These are phyloP conservation scores for Ophiorrhiza pumila DNA, from an alignment of 257 asterid species.

Conservation along the genomic window DNA sequence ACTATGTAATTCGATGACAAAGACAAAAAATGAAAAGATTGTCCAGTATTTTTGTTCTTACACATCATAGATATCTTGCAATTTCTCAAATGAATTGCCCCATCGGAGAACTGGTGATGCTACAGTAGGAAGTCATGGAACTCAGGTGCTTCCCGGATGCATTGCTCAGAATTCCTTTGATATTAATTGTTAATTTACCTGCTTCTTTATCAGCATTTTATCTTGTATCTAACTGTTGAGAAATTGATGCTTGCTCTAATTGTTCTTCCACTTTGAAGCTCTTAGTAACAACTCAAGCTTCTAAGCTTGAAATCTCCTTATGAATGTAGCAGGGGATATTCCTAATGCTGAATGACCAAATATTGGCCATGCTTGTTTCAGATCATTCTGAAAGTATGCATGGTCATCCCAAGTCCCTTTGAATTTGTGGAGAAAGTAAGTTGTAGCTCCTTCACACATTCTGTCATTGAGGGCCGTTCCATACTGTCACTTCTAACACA, in stretches of 20 bases:
- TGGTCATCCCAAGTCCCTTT: conserved; percentile 59
- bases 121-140: background rate
- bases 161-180: background rate
- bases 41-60: background rate
- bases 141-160: background rate
- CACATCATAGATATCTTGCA: background rate
- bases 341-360: conserved; percentile 3
- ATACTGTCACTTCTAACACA: conserved; percentile 72
- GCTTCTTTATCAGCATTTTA: background rate
- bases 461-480: conserved; percentile 81
- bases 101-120: background rate
- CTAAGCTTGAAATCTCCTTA: conserved; percentile 4
- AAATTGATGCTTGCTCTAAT: background rate
- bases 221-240: background rate
- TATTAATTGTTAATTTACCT: background rate
- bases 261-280: conserved; percentile 15
- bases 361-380: conserved; percentile 22
- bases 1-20: background rate
- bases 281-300: background rate
- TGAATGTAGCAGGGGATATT: background rate
- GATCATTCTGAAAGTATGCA: conserved; percentile 75
- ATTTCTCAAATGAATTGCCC: background rate
- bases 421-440: conserved; percentile 54
- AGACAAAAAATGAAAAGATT: background rate
- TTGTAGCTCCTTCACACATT: conserved; percentile 75